Percentiles rank a stretch among this genome's conserved stretches.
These are phyloP conservation scores for Lentinula novae-zelandiae DNA, from an alignment of 1,284 basidiomycete species.

Conservation along the genomic window DNA sequence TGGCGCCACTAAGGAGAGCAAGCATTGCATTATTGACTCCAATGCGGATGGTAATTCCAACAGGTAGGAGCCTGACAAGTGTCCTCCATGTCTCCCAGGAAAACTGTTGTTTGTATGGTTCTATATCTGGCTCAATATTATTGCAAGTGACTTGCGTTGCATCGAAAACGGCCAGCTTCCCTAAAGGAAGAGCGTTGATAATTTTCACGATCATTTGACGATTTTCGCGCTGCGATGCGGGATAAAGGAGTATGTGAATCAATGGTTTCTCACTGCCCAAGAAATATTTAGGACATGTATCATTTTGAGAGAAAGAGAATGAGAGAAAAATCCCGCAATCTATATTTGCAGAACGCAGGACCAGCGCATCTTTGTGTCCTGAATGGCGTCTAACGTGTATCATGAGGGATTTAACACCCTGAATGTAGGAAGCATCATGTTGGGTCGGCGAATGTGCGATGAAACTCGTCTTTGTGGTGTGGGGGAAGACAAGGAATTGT, in stretches of 20 bases:
- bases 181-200: constrained; percentile 4
- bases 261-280: background rate
- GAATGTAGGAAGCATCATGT: background rate
- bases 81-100: constrained; percentile 1
- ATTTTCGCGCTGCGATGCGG: background rate
- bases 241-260: background rate
- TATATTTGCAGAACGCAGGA: background rate
- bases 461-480: background rate
- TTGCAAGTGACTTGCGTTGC: background rate
- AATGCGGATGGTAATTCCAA: background rate
- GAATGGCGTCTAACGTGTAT: background rate
- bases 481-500: background rate
- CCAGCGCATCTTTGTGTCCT: background rate
- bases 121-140: background rate
- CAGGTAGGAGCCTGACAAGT: background rate
- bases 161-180: background rate
- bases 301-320: background rate
- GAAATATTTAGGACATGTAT: background rate
- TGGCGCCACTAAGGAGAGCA: background rate
- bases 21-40: constrained; percentile 5
- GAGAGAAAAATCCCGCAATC: background rate
- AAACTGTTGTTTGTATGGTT: background rate
- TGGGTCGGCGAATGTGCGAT: background rate
- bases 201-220: constrained; percentile 1
- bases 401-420: background rate